Conservation (phyloP, 352 stramenopile genomes). For the Phytophthora citricola region DNA sequence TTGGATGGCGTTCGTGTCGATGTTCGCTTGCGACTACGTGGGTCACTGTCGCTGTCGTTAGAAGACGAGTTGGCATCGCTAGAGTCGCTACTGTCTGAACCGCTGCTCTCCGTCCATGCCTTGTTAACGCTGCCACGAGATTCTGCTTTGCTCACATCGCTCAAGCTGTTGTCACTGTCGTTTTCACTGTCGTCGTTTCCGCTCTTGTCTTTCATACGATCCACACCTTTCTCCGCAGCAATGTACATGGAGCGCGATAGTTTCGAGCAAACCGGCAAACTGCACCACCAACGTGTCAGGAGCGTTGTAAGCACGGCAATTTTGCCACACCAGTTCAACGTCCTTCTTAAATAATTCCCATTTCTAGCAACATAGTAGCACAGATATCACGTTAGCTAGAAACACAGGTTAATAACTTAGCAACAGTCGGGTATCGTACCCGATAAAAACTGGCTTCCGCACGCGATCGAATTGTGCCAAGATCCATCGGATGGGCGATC, state of each 20-base stretch:
- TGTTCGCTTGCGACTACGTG: conserved; percentile 30
- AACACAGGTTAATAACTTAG: not conserved
- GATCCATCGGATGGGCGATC: conserved; percentile 86
- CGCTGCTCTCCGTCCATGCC: conserved; percentile 68
- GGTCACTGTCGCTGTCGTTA: conserved; percentile 52
- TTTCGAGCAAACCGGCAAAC: conserved; percentile 73
- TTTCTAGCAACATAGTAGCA: conserved; percentile 39
- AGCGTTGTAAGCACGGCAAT: conserved; percentile 86
- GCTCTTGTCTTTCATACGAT: conserved; percentile 45
- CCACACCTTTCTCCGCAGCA: conserved; percentile 63
- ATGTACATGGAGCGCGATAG: conserved; percentile 72
- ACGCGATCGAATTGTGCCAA: conserved; percentile 81
- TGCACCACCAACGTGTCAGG: conserved; percentile 78
- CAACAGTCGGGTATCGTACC: conserved; percentile 35
- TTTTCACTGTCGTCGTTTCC: conserved; percentile 24
- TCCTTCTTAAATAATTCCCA: conserved; percentile 85
- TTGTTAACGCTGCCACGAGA: conserved; percentile 63
- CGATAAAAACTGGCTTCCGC: conserved; percentile 67
- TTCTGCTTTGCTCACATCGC: conserved; percentile 54
- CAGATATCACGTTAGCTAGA: conserved; percentile 22
- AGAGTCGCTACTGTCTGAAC: conserved; percentile 65
- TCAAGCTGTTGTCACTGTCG: conserved; percentile 52
- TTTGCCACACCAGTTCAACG: conserved; percentile 82
- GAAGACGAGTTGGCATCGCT: conserved; percentile 52
- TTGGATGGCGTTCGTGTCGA: conserved; percentile 26